These are phyloP conservation scores for Akanthomyces muscarius DNA, from an alignment of 2,329 filamentous ascomycete genomes.

Conservation along the genomic window DNA sequence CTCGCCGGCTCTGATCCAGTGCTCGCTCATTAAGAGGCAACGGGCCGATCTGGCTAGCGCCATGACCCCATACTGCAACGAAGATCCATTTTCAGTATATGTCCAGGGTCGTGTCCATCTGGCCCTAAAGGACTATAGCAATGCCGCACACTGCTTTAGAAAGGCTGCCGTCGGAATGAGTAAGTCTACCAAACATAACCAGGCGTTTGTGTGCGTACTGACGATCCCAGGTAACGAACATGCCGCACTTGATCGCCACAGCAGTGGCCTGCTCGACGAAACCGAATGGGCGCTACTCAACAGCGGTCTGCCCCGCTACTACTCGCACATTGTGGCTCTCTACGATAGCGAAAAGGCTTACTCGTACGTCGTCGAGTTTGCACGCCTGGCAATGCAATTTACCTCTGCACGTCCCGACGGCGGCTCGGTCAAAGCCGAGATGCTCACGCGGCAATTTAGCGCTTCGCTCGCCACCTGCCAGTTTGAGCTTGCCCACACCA, in stretches of 20 bases:
- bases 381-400: constrained; percentile 69
- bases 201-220: constrained; percentile 22
- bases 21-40: constrained; percentile 55
- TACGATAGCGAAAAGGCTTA: constrained; percentile 76
- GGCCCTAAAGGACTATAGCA: constrained; percentile 66
- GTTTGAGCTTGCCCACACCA: constrained; percentile 78
- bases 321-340: constrained; percentile 76
- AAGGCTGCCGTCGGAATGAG: constrained; percentile 79
- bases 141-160: constrained; percentile 72
- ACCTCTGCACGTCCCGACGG: constrained; percentile 30
- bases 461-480: constrained; percentile 74
- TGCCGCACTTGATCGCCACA: constrained; percentile 49
- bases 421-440: constrained; percentile 56
- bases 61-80: constrained; percentile 51
- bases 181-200: constrained; percentile 43
- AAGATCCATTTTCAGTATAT: constrained; percentile 67
- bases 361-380: constrained; percentile 81
- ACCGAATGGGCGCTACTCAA: constrained; percentile 67
- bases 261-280: constrained; percentile 66
- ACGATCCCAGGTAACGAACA: constrained; percentile 41
- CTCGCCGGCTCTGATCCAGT: constrained; percentile 57
- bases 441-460: constrained; percentile 80
- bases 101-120: constrained; percentile 78
- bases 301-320: constrained; percentile 76
- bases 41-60: constrained; percentile 58